Evolutionary conservation across 179 eudicot species (phyloP), one percentile per base, ranked within the genome.

Genomic region (Camellia oleifera): DNA sequence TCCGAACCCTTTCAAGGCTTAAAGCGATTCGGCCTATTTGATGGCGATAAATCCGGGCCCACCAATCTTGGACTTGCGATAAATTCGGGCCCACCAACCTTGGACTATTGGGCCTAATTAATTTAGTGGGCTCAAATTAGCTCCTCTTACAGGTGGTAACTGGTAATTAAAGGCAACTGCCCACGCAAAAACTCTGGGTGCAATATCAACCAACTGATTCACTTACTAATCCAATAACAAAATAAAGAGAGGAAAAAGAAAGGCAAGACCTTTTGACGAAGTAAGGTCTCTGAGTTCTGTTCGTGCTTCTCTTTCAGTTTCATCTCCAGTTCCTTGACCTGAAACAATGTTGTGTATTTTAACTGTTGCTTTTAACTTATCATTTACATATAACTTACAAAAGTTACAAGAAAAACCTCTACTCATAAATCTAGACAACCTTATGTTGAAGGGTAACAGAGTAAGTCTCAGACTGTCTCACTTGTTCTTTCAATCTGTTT

Each of bases 401-500:
- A 32, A 32, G 40, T 32, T 32, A 32, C 40, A 58, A 26, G 54
- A 48, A 75, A 75, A 42, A 42, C 0, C 15, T 1, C 26, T 5
- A 0, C 26, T 57, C 9, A 3, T 32, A 32, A 32, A 1, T 32
- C 32, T 7, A n/a, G 53, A 66, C 75, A 67, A 95, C 99, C 99
- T 92, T 93, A 0, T 90, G 81, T 81, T 92, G 89, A 78, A 95
- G 95, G 77, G 80, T 69, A 50, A 74, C 32, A 53, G 90, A 79
- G 77, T 82, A 76, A 53, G 87, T 81, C 74, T 90, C 88, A 26
- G 92, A 90, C 70, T 92, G 91, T 75, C 83, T 88, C 62, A 60
- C 77, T 88, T 89, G 92, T 87, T 85, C 92, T 87, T 88, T 90
- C 78, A 95, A 82, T 83, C 85, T 89, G 86, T 83, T 84, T 78